phyloP scores from a whole-genome alignment of 2,329 filamentous ascomycete species.

The Fusarium gaditjirri region DNA sequence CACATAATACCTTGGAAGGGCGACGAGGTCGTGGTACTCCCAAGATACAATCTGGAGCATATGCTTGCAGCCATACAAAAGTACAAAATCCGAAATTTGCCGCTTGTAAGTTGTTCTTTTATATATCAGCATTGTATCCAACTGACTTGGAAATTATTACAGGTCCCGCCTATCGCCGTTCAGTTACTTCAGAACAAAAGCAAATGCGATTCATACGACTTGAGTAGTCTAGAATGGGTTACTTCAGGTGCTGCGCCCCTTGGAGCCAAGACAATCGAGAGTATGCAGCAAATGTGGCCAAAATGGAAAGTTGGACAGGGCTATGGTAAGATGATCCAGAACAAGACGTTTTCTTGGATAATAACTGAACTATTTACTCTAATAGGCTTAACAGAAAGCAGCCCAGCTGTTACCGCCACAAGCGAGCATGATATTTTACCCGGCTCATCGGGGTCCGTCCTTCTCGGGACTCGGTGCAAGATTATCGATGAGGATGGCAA shows the following conservation, averaged over 20 bases:
- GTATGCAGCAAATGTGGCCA: background rate
- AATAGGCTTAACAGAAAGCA: background rate
- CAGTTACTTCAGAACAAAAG: background rate
- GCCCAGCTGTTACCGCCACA: background rate
- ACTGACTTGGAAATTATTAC: accelerated
- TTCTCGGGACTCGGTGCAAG: background rate
- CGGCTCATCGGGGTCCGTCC: background rate
- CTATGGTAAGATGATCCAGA: background rate
- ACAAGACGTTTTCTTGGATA: too few species aligned
- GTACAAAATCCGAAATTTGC: background rate
- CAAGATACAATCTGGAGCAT: background rate
- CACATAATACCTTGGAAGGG: background rate
- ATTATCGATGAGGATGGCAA: background rate
- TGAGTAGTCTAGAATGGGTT: background rate
- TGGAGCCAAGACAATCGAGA: background rate
- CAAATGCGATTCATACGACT: background rate
- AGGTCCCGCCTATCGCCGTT: background rate
- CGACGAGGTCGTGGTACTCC: background rate
- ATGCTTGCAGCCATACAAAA: background rate
- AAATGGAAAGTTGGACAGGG: background rate
- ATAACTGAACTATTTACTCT: accelerated
- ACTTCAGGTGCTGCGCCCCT: background rate
- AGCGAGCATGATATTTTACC: background rate
- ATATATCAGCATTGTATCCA: accelerated
- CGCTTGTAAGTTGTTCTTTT: background rate